Evolutionary conservation across 768 basidiomycete genomes (phyloP), one percentile per base, ranked within the genome.

Genomic region (Pisolithus orientalis): DNA sequence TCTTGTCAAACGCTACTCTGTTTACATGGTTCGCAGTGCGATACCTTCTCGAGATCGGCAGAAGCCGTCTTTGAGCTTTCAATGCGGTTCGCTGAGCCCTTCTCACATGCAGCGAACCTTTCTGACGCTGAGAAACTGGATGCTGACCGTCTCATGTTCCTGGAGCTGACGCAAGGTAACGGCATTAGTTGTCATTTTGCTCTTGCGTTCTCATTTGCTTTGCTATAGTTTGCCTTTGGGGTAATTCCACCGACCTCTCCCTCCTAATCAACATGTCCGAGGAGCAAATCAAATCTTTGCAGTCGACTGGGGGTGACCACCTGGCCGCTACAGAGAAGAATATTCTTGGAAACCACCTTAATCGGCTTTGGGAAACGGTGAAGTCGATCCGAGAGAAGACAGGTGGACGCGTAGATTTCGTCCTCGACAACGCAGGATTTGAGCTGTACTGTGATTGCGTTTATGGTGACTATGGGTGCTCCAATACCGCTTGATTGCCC

Each of bases 211-310:
- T 51, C 6, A 50, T 34, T 6, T 57, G 9, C 48, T 13, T 32
- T 50, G 51, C 44, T 32, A n/a, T 46, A 90, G 92, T 96, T 49
- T 95, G 93, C 65, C 77, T 95, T 11, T 96, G 94, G 94, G 94
- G 94, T 14, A 96, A 97, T 71, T 93, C 94, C 8, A 97, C 94
- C 47, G 94, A 96, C 69, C 76, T 96, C 47, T 95, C 93, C 2
- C 78, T 97, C 37, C 77, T 96, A 53, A 97, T 96, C 69, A 91
- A 97, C 71, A 95, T 96, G 94, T 89, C 89, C 6, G 94, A 97
- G 70, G 94, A 96, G 29, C 94, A 96, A 67, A 96, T 97, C 72
- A 94, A 93, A 67, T 81, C 86, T 44, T 77, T 96, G n/a, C 94
- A 97, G 65, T 94, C 93, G 13, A 95, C 94, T 16, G 94, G 94